Evolutionary conservation across 2,329 filamentous ascomycete genomes (phyloP).

Genomic region (Epichloe baconii): DNA sequence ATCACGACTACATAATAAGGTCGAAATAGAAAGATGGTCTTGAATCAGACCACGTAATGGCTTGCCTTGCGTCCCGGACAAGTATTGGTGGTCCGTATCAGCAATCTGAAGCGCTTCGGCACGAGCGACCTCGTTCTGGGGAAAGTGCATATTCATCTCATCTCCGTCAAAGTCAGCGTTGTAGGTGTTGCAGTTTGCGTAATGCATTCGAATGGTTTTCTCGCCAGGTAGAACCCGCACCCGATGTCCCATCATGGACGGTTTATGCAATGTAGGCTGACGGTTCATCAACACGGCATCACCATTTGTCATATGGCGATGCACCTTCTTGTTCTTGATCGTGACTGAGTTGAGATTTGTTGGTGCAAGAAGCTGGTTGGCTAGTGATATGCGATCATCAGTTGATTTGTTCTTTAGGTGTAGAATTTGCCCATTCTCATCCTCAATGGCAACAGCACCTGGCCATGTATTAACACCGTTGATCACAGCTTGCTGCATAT

Average conservation of each 20-base stretch:
- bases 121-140: conserved; percentile 87
- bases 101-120: conserved; percentile 88
- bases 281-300: conserved; percentile 98
- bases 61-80: conserved; percentile 86
- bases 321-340: conserved; percentile 85
- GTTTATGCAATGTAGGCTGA: conserved; percentile 94
- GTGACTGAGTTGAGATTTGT: conserved; percentile 59
- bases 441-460: conserved; percentile 86
- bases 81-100: conserved; percentile 93
- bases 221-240: conserved; percentile 86
- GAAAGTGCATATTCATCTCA: conserved; percentile 99
- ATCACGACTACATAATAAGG: conserved; percentile 81
- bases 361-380: conserved; percentile 84
- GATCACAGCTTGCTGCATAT: conserved; percentile 89
- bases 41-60: conserved; percentile 93
- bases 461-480: conserved; percentile 93
- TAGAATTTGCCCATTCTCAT: conserved; percentile 84
- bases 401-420: conserved; percentile 76
- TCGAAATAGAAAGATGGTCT: conserved; percentile 92
- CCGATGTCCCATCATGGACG: conserved; percentile 96
- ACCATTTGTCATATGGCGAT: conserved; percentile 88
- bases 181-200: conserved; percentile 98
- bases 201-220: conserved; percentile 98
- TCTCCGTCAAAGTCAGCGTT: conserved; percentile 99
- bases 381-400: conserved; percentile 78